Conservation (phyloP, 345 rosid genomes). For the Gossypium thurberi region DNA sequence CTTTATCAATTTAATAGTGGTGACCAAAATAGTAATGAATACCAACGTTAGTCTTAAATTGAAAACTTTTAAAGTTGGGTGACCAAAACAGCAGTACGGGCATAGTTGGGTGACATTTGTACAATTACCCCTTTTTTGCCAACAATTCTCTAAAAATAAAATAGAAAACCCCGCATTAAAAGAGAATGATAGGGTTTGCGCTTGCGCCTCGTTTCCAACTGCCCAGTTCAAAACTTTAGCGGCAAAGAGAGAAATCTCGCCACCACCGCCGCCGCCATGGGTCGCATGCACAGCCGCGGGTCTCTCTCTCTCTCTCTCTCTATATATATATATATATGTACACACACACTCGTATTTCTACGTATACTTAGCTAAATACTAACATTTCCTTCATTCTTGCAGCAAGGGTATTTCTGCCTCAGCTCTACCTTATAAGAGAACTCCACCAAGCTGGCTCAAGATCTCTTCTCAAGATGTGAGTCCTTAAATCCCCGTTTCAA, state of each 20-base stretch:
- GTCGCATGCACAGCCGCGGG: constrained; percentile 62
- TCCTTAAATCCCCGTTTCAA: background rate
- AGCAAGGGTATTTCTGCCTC: constrained; percentile 62
- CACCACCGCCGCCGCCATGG: constrained; percentile 31
- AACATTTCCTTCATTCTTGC: background rate
- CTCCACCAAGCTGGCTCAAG: constrained; percentile 55
- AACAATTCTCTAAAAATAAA: too few relatives aligned
- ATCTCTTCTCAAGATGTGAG: constrained; percentile 44
- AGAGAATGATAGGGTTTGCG: constrained; percentile 19
- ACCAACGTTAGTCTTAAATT: too few relatives aligned
- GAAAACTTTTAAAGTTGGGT: too few relatives aligned
- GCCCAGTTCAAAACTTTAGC: background rate
- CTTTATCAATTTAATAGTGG: too few relatives aligned
- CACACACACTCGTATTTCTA: background rate
- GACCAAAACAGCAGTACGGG: too few relatives aligned
- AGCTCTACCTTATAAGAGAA: constrained; percentile 51
- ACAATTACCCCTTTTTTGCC: too few relatives aligned
- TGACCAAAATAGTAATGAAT: too few relatives aligned
- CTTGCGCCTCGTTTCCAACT: constrained; percentile 9
- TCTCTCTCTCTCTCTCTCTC: background rate
- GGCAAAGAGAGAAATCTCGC: background rate
- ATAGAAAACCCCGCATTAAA: background rate
- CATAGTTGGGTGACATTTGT: too few relatives aligned
- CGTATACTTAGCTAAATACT: too few relatives aligned
- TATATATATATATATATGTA: too few relatives aligned